Conservation (phyloP, 306 rosid species). For the Pueraria montana region DNA sequence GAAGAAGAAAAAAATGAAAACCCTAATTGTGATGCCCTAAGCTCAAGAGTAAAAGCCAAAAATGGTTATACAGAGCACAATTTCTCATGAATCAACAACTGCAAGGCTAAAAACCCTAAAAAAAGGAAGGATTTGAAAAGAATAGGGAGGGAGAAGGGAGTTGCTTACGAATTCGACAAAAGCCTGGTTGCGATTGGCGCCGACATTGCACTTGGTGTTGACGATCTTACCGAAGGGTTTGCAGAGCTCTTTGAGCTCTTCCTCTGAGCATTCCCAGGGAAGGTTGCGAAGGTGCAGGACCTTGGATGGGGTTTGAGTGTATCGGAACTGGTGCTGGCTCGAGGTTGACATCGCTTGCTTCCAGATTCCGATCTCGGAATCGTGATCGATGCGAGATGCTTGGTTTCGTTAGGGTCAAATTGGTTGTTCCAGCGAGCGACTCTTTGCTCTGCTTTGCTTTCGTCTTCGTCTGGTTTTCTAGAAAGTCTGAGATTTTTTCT, state of each 20-base stretch:
- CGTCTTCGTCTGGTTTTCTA: too few relatives aligned
- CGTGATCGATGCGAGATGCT: neutral
- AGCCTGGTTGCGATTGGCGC: conserved; percentile 96
- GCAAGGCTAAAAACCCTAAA: neutral
- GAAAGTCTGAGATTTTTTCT: too few relatives aligned
- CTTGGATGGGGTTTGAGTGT: conserved; percentile 94
- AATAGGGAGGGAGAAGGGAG: conserved; percentile 25
- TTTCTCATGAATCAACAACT: too few relatives aligned
- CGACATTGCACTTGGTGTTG: conserved; percentile 95
- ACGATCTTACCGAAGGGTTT: conserved; percentile 93
- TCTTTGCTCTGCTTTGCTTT: too few relatives aligned
- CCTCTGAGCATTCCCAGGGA: conserved; percentile 93
- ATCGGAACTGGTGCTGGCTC: conserved; percentile 81
- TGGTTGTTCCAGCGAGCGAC: too few relatives aligned
- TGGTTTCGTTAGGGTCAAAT: too few relatives aligned
- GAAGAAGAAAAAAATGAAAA: too few relatives aligned
- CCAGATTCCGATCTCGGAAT: conserved; percentile 13
- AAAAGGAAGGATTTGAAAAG: neutral
- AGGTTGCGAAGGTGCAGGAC: conserved; percentile 94
- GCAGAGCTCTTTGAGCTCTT: conserved; percentile 86
- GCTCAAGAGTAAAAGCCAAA: too few relatives aligned
- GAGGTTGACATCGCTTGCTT: conserved; percentile 71
- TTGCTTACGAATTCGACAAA: conserved; percentile 81
- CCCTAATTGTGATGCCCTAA: too few relatives aligned
- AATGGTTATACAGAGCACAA: too few relatives aligned